Conservation (phyloP, 129 eudicot genomes). For the Helichrysum umbraculigerum region DNA sequence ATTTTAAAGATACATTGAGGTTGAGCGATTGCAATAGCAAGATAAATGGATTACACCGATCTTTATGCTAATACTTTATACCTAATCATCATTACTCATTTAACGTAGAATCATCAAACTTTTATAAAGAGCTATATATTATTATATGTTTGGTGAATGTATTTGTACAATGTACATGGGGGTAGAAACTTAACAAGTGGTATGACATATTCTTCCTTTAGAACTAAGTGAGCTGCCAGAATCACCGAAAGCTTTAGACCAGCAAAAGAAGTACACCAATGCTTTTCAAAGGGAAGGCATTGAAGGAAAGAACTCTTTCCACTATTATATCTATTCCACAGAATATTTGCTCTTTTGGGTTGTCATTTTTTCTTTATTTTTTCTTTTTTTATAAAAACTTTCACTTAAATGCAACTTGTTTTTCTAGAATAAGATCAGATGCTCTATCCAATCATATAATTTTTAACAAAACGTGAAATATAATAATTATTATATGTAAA, state of each 20-base stretch:
- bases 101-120: neutral
- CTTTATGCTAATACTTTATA: neutral
- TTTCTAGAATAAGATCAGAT: constrained; percentile 24
- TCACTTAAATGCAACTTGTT: constrained; percentile 12
- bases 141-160: neutral
- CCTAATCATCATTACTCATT: neutral
- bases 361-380: constrained; percentile 5
- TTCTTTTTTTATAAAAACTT: neutral
- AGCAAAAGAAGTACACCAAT: constrained; percentile 3
- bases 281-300: neutral
- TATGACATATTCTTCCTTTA: constrained; percentile 18
- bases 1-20: neutral
- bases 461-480: neutral
- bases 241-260: constrained; percentile 36
- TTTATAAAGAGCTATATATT: neutral
- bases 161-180: neutral
- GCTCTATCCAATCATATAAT: neutral
- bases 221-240: constrained; percentile 30
- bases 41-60: too few relatives aligned
- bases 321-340: neutral
- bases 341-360: constrained; percentile 21
- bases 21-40: neutral
- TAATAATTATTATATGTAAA: neutral
- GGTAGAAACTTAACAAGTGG: constrained; percentile 17
- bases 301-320: neutral